Conservation (phyloP, 2,329 filamentous ascomycete species). For the Penicillium sp. region DNA sequence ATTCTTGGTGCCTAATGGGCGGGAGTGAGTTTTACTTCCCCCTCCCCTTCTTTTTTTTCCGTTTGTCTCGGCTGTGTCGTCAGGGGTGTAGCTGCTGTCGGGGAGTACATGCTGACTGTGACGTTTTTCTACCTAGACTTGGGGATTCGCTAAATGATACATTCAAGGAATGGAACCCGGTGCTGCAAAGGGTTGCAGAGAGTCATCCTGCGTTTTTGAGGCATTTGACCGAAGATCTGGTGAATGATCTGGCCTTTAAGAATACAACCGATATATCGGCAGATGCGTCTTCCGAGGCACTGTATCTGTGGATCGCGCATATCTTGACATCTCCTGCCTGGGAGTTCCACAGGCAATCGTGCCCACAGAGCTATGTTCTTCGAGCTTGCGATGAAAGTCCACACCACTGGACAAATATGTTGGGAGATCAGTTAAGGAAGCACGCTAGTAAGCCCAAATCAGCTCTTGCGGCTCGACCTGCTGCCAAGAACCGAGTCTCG, state of each 20-base stretch:
- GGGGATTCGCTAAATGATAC: conserved; percentile 28
- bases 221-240: conserved; percentile 41
- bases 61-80: neutral
- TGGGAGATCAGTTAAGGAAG: conserved; percentile 21
- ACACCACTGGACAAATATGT: conserved; percentile 33
- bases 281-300: conserved; percentile 41
- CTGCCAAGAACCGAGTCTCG: neutral
- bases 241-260: conserved; percentile 33
- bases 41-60: neutral
- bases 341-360: conserved; percentile 28
- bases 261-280: conserved; percentile 17
- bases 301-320: conserved; percentile 52
- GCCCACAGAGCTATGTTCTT: conserved; percentile 35
- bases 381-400: conserved; percentile 33
- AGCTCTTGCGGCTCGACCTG: neutral
- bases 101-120: conserved; percentile 4
- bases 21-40: conserved; percentile 26
- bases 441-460: conserved; percentile 2
- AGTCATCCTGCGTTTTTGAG: conserved; percentile 36
- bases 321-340: conserved; percentile 43
- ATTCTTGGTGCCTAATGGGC: conserved; percentile 26
- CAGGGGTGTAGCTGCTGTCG: neutral
- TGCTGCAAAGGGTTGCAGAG: conserved; percentile 38
- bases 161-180: conserved; percentile 37
- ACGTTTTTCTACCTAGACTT: conserved; percentile 17